These are phyloP conservation scores for Xylaria scruposa DNA, from an alignment of 495 filamentous ascomycete genomes.

Conservation along the genomic window DNA sequence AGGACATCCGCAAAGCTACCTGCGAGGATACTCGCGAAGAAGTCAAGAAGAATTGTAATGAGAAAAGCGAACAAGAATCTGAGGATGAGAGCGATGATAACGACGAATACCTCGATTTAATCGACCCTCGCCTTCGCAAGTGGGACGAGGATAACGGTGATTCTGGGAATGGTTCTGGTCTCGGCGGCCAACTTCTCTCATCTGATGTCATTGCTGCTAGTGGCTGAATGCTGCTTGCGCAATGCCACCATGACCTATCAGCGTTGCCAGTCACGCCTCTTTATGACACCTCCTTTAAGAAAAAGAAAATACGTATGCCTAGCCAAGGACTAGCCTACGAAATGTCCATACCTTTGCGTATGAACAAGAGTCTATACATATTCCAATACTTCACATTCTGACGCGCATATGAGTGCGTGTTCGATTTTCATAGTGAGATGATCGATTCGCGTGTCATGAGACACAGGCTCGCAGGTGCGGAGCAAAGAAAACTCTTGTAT, in stretches of 20 bases:
- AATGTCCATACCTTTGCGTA: no score
- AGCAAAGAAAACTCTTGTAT: no score
- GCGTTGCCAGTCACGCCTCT: background rate
- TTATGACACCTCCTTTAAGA: no score
- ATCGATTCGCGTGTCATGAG: no score
- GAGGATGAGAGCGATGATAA: background rate
- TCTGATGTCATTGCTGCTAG: constrained; percentile 5
- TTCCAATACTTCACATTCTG: no score
- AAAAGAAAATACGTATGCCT: no score
- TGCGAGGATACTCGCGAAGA: background rate
- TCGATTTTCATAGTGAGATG: background rate
- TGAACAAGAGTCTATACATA: no score
- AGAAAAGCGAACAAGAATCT: background rate
- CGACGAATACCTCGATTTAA: background rate
- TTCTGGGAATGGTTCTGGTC: background rate
- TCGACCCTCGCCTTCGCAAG: constrained; percentile 3
- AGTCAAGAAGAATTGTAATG: background rate
- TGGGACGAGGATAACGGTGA: background rate
- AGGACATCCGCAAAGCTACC: background rate
- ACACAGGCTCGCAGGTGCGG: no score
- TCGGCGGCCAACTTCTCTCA: constrained; percentile 7
- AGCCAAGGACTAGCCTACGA: no score
- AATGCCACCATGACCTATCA: background rate
- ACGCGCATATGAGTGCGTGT: background rate
- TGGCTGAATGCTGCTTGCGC: background rate